A percentile compares a stretch with the other conserved stretches of the same genome.
These are phyloP conservation scores for Clonostachys sp. DNA, from an alignment of 2,329 filamentous ascomycete species.

Conservation along the genomic window DNA sequence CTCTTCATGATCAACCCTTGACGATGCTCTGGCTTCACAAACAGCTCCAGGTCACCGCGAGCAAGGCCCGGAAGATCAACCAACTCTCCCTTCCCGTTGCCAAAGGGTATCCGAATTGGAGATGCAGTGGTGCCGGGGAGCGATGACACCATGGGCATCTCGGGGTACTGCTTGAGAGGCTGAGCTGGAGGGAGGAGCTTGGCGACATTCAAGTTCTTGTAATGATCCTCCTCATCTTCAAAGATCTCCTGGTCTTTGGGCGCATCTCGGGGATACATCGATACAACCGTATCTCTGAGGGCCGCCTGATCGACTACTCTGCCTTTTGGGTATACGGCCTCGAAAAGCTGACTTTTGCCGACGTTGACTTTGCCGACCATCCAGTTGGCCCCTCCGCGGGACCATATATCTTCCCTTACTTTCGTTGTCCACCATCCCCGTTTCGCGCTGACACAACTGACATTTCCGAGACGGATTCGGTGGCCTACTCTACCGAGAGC, in stretches of 20 bases:
- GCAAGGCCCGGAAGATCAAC: constrained; percentile 87
- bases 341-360: constrained; percentile 89
- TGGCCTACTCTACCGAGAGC: constrained; percentile 64
- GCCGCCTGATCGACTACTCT: constrained; percentile 32
- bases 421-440: constrained; percentile 87
- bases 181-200: constrained; percentile 73
- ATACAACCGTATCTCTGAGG: not conserved
- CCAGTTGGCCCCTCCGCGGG: constrained; percentile 83
- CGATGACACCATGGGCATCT: constrained; percentile 81
- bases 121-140: constrained; percentile 92
- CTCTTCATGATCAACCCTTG: constrained; percentile 72
- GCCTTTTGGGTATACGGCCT: constrained; percentile 80
- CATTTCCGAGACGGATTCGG: constrained; percentile 79
- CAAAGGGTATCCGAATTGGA: constrained; percentile 89
- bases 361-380: constrained; percentile 98
- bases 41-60: constrained; percentile 66
- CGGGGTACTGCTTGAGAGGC: constrained; percentile 68
- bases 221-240: constrained; percentile 6
- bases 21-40: constrained; percentile 64
- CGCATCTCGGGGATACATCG: not conserved
- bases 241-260: constrained; percentile 20
- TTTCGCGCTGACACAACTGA: constrained; percentile 81
- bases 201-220: constrained; percentile 24
- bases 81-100: constrained; percentile 79
- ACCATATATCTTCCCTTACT: constrained; percentile 81